Evolutionary conservation across 2,329 filamentous ascomycete genomes (phyloP), one percentile per base, ranked within the genome.

Genomic region (Didymella pomorum): DNA sequence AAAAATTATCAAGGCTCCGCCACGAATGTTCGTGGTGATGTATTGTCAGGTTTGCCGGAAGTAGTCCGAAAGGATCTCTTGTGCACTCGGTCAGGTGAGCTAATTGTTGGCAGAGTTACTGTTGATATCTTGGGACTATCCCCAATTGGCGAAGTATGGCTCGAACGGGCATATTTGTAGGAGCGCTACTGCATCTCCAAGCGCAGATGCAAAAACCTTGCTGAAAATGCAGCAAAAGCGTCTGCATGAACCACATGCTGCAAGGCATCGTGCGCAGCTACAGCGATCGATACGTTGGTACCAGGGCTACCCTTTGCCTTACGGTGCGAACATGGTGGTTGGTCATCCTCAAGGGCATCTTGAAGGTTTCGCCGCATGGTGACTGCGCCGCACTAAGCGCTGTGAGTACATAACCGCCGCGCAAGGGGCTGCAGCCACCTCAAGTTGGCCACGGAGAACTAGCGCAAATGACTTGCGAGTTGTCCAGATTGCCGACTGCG

Each of bases 301-400:
- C 12, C 45, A 58, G 56, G 50, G 56, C 25, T 4, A 25, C 45
- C 56, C 56, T 58, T 45, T 21, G 20, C 6, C 16, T 45, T 46
- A 20, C 11, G n/a, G 16, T 41, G 29, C 37, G 12, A 26, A 10
- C 14, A 52, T 25, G 16, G 18, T 18, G 35, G 16, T 53, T 45
- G 49, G 56, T 28, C 45, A 28, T 28, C 11, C 20, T 44, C 26
- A 14, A 45, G 10, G 39, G 29, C 31, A 45, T 49, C 18, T 11
- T 29, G 28, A 20, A 26, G 50, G 48, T 33, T 43, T 49, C 21
- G 55, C 48, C 37, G 55, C 55, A 49, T 49, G 25, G 10, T 42
- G 41, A 54, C 56, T 53, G 41, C 45, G 56, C 56, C 56, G 56
- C 56, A 58, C 39, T 58, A 58, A 53, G 50, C 56, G 56, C 56